Conservation (phyloP, 129 eudicot genomes). For the Centaurea solstitialis region DNA sequence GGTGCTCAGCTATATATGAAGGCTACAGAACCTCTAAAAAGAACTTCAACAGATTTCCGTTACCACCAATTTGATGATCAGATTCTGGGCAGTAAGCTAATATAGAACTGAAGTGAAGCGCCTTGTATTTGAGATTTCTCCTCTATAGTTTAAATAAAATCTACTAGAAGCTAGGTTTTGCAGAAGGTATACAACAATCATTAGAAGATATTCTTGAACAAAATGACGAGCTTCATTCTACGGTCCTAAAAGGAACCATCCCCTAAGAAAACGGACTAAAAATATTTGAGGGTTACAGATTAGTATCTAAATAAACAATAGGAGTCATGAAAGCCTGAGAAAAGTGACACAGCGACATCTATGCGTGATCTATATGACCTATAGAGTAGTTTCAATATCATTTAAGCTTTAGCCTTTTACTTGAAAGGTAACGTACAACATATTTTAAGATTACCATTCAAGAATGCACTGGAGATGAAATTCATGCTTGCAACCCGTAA, state of each 20-base stretch:
- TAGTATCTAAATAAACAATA: background rate
- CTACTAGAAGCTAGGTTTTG: conserved; percentile 7
- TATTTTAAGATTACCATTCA: conserved; percentile 59
- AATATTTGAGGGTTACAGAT: conserved; percentile 4
- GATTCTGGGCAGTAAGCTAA: conserved; percentile 8
- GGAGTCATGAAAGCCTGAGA: conserved; percentile 1
- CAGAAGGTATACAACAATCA: background rate
- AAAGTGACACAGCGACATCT: background rate
- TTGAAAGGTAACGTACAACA: background rate
- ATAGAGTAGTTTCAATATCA: background rate
- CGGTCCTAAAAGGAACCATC: background rate
- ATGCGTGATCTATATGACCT: background rate
- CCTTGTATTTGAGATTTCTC: background rate
- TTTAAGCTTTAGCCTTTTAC: background rate
- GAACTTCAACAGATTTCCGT: conserved; percentile 5
- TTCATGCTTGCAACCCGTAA: conserved; percentile 92
- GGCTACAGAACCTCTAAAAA: conserved; percentile 5
- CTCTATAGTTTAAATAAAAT: background rate
- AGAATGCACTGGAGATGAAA: conserved; percentile 93
- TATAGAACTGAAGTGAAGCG: background rate
- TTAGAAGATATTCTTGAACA: background rate
- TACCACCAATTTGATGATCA: conserved; percentile 1
- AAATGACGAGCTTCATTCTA: background rate
- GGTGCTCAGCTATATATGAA: conserved; percentile 10
- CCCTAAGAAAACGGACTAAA: background rate